Evolutionary conservation across 257 asterid genomes (phyloP), one percentile per base, ranked within the genome.

Genomic region (Cynanchum wilfordii): DNA sequence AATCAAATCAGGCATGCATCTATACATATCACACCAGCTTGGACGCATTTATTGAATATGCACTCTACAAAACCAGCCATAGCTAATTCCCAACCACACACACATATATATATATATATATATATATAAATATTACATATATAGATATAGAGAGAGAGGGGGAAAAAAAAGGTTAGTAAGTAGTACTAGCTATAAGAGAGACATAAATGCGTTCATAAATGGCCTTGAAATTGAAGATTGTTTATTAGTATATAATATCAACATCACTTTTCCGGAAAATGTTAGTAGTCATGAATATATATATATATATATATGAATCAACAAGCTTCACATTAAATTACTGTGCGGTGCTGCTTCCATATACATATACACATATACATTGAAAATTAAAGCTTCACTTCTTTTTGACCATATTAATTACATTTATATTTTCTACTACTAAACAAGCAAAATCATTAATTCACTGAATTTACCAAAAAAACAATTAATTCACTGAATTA

Each of bases 141-240:
- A 42, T 0, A 42, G 11, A 42, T 10, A 10, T 10, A 10, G 11
- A 42, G 10, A 42, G 10, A 10, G 10, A 42, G 10, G 7, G 10
- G 7, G 11, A 42, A 7, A 40, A 40, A 47, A 47, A 47, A 11
- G 12, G 4, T 33, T 33, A 2, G 11, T 5, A 54, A 64, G 0
- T 10, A 27, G 50, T 20, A 25, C 5, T 10, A 49, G 54, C 49
- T 29, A 51, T 33, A 33, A 33, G 38, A 29, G 62, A 24, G 51
- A 40, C 56, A 66, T 74, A n/a, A 66, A 55, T 74, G 78, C 73
- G 56, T 29, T 44, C 16, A 67, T 68, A 68, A 75, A 75, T 75
- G 74, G 69, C 69, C 70, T 68, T 56, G 60, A 64, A 68, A 42
- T 68, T 10, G 54, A 68, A 20, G 54, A 68, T 57, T 45, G 29